Conservation (phyloP, 2,329 filamentous ascomycete species). For the Monosporascus ibericus region DNA sequence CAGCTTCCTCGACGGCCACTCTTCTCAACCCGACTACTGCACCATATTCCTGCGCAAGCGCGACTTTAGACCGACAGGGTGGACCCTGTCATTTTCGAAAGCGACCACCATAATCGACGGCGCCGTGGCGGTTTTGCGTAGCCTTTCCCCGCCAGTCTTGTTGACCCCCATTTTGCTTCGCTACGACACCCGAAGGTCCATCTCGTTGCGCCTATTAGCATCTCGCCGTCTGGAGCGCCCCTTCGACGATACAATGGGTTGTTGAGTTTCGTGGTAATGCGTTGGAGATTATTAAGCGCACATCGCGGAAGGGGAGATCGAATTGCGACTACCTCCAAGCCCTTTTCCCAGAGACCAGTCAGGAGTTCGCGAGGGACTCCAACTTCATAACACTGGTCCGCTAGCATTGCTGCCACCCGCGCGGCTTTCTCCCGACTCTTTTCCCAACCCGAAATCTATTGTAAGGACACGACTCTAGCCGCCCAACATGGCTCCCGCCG, state of each 20-base stretch:
- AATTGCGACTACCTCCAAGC: background rate
- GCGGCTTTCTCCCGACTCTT: background rate
- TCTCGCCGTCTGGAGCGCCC: background rate
- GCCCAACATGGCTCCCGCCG: conserved; percentile 54
- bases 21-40: too few species aligned
- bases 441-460: background rate
- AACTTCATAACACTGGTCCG: background rate
- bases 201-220: background rate
- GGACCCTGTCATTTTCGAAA: background rate
- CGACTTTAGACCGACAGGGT: background rate
- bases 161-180: background rate
- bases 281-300: background rate
- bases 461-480: background rate
- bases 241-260: background rate
- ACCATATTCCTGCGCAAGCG: too few species aligned
- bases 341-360: background rate
- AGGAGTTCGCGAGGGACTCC: background rate
- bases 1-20: background rate
- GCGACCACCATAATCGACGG: background rate
- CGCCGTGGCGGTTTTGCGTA: background rate
- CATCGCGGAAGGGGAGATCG: background rate
- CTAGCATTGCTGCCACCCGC: background rate
- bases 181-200: background rate
- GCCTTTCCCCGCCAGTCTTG: background rate
- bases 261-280: background rate